phyloP scores from a whole-genome alignment of 2,329 filamentous ascomycete species.

The Calcarisporium arbuscula region DNA sequence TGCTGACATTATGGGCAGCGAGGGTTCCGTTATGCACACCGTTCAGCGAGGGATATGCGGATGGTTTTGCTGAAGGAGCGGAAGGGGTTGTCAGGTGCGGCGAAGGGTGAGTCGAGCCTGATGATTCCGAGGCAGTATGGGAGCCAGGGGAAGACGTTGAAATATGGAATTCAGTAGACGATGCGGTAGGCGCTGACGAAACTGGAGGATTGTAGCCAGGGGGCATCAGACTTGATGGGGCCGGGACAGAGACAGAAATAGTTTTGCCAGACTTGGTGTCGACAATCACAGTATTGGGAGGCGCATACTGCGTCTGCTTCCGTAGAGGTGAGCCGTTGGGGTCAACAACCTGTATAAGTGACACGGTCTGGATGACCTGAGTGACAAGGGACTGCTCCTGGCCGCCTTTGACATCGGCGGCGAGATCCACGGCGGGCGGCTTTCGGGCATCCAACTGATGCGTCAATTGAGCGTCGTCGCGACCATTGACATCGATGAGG shows the following conservation, averaged over 20 bases:
- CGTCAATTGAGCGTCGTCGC: conserved; percentile 2
- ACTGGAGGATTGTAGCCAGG: too few species aligned
- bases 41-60: too few species aligned
- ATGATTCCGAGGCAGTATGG: not conserved
- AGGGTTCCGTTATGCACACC: too few species aligned
- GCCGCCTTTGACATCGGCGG: conserved; percentile 4
- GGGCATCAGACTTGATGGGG: too few species aligned
- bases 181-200: too few species aligned
- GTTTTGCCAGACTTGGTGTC: conserved; percentile 30
- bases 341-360: conserved; percentile 48
- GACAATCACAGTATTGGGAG: conserved; percentile 31
- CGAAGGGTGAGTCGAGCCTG: too few species aligned
- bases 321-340: conserved; percentile 37
- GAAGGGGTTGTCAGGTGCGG: too few species aligned
- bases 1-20: too few species aligned
- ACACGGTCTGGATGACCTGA: conserved; percentile 47
- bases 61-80: conserved; percentile 11
- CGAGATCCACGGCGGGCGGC: conserved; percentile 11
- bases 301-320: conserved; percentile 34
- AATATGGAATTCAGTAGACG: conserved; percentile 16
- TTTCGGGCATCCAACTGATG: conserved; percentile 9
- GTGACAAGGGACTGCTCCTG: conserved; percentile 26
- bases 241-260: conserved; percentile 23
- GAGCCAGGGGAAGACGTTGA: conserved; percentile 10
- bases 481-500: conserved; percentile 9